Conservation (phyloP, 192 early-diverging fungal genomes). For the Mortierella claussenii region DNA sequence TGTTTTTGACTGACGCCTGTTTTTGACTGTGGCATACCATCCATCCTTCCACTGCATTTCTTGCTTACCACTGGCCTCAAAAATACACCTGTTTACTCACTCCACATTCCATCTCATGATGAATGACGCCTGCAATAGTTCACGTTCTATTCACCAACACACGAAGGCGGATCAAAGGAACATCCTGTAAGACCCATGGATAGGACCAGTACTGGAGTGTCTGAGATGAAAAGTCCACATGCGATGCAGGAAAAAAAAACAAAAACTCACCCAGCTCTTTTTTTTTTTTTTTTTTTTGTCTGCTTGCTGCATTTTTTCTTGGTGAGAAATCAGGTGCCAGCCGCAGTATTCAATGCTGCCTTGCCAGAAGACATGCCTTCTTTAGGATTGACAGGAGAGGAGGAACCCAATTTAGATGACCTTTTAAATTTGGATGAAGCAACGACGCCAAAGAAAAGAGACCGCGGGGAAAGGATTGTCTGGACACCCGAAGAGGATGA, state of each 20-base stretch:
- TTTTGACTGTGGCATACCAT: too few relatives aligned
- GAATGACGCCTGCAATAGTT: slow-evolving; percentile 3
- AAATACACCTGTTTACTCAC: neutral
- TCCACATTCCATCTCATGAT: neutral
- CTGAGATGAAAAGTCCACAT: too few relatives aligned
- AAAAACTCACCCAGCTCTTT: neutral
- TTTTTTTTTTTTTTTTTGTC: neutral
- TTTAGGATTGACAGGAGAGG: slow-evolving; percentile 29
- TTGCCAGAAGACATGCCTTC: slow-evolving; percentile 25
- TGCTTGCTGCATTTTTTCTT: neutral
- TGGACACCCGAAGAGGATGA: slow-evolving; percentile 89
- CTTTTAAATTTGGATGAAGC: slow-evolving; percentile 20
- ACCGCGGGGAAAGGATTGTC: slow-evolving; percentile 47
- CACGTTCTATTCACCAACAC: slow-evolving; percentile 33
- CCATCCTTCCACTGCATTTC: neutral
- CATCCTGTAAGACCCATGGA: slow-evolving; percentile 11
- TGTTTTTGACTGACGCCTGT: too few relatives aligned
- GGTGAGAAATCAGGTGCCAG: slow-evolving; percentile 29
- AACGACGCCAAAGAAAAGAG: slow-evolving; percentile 31
- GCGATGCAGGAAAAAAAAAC: too few relatives aligned
- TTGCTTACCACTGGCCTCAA: too few relatives aligned
- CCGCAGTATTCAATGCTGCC: slow-evolving; percentile 16
- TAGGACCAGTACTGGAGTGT: neutral
- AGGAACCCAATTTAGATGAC: slow-evolving; percentile 18
- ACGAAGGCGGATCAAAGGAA: slow-evolving; percentile 23